Evolutionary conservation across 768 basidiomycete species (phyloP).

Genomic region (Gelatoporia subvermispora): DNA sequence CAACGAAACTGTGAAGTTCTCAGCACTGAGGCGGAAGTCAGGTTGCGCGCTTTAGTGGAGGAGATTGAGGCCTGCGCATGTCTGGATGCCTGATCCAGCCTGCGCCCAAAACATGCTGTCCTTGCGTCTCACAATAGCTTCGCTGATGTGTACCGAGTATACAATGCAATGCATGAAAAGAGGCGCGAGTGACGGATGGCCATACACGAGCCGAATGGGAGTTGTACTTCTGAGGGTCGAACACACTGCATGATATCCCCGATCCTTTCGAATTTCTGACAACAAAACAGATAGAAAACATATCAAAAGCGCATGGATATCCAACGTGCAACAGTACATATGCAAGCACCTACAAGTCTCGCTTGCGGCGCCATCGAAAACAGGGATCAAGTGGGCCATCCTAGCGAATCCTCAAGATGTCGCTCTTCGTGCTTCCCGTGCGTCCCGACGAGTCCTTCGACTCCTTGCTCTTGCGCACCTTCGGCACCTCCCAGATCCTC

Average conservation of each 20-base stretch:
- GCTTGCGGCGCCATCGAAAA: neutral
- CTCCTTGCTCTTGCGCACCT: slow-evolving; percentile 49
- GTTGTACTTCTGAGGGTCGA: too few species aligned
- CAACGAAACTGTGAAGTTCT: slow-evolving; percentile 34
- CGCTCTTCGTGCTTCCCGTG: slow-evolving; percentile 19
- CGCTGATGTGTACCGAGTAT: too few species aligned
- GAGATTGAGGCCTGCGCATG: neutral
- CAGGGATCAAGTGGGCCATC: neutral
- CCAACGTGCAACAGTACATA: neutral
- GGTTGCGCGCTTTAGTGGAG: slow-evolving; percentile 12
- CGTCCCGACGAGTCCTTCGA: slow-evolving; percentile 29
- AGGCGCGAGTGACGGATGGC: too few species aligned
- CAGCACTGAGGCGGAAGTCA: slow-evolving; percentile 26
- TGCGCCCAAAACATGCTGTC: too few species aligned
- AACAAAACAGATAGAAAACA: neutral
- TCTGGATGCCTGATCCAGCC: too few species aligned
- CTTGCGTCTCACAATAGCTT: too few species aligned
- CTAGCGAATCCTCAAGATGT: slow-evolving; percentile 22
- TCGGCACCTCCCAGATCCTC: slow-evolving; percentile 72
- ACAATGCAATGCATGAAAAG: too few species aligned
- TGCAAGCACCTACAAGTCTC: neutral
- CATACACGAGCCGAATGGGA: too few species aligned
- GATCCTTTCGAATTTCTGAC: too few species aligned
- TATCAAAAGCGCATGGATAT: neutral
- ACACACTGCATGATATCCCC: too few species aligned